Evolutionary conservation across 2,329 filamentous ascomycete genomes (phyloP).

Genomic region (Colletotrichum graminicola): DNA sequence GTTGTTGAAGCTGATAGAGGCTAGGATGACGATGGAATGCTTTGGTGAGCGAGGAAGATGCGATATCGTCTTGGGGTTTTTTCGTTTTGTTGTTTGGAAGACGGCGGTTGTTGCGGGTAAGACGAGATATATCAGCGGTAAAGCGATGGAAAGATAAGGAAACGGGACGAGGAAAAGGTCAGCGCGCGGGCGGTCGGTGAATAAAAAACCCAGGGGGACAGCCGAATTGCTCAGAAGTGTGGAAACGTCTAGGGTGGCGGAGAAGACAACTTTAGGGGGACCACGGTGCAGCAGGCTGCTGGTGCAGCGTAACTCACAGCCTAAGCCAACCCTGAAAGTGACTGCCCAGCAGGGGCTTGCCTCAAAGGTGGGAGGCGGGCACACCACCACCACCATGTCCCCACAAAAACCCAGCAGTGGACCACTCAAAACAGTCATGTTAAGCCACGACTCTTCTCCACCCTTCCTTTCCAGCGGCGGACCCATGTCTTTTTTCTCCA

Average conservation of each 20-base stretch:
- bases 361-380: background rate
- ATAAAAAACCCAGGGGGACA: slow-evolving; percentile 22
- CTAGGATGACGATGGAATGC: slow-evolving; percentile 15
- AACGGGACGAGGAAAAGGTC: background rate
- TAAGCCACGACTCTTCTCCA: slow-evolving; percentile 29
- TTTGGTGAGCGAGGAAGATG: slow-evolving; percentile 16
- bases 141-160: slow-evolving; percentile 30
- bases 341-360: background rate
- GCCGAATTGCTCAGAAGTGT: slow-evolving; percentile 3
- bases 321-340: slow-evolving; percentile 5
- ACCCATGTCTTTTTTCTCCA: slow-evolving; percentile 16
- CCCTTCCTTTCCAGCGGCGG: slow-evolving; percentile 1
- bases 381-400: background rate
- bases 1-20: background rate
- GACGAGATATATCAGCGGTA: slow-evolving; percentile 32
- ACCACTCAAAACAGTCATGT: slow-evolving; percentile 27
- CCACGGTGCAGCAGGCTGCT: background rate
- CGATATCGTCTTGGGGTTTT: background rate
- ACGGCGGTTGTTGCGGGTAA: slow-evolving; percentile 25
- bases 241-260: slow-evolving; percentile 38
- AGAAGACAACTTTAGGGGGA: slow-evolving; percentile 17
- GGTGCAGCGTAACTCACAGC: slow-evolving; percentile 6
- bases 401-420: slow-evolving; percentile 5
- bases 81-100: background rate
- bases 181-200: slow-evolving; percentile 19